These are phyloP conservation scores for Phycomyces nitens DNA, from an alignment of 192 early-diverging fungal species.

Conservation along the genomic window DNA sequence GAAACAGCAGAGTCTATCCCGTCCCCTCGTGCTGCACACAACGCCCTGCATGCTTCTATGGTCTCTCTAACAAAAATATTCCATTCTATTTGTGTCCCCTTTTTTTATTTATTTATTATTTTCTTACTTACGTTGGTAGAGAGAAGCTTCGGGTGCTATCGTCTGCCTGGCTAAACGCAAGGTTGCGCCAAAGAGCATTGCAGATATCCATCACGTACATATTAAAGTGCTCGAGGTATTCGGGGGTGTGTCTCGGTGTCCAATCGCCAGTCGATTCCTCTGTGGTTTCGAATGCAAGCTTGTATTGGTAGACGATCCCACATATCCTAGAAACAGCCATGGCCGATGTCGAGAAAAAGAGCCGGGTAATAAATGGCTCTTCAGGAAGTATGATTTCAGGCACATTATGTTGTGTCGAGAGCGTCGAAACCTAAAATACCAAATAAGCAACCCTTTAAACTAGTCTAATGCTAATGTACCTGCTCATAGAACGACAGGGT, in stretches of 20 bases:
- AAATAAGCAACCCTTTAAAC: background rate
- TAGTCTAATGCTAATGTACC: slow-evolving; percentile 7
- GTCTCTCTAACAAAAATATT: slow-evolving; percentile 5
- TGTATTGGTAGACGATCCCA: slow-evolving; percentile 41
- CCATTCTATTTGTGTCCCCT: background rate
- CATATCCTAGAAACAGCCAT: slow-evolving; percentile 50
- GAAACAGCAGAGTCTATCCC: slow-evolving; percentile 14
- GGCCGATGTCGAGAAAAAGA: slow-evolving; percentile 41
- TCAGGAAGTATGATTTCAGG: slow-evolving; percentile 47
- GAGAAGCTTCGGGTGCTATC: slow-evolving; percentile 38
- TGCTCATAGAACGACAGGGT: slow-evolving; percentile 48
- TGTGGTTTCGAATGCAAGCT: slow-evolving; percentile 39
- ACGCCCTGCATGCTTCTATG: slow-evolving; percentile 4
- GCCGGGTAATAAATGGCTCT: slow-evolving; percentile 37
- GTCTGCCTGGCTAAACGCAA: slow-evolving; percentile 38
- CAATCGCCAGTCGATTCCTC: slow-evolving; percentile 26
- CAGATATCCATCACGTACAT: slow-evolving; percentile 53
- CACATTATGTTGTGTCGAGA: slow-evolving; percentile 22
- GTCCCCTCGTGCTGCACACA: slow-evolving; percentile 1
- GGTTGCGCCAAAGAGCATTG: slow-evolving; percentile 45
- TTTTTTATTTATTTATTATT: slow-evolving; percentile 1
- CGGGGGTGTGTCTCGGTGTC: slow-evolving; percentile 28
- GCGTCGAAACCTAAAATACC: slow-evolving; percentile 16
- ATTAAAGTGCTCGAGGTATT: slow-evolving; percentile 49
- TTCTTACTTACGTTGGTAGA: slow-evolving; percentile 39